Conservation (phyloP, 768 basidiomycete genomes). For the Trametes elegans region DNA sequence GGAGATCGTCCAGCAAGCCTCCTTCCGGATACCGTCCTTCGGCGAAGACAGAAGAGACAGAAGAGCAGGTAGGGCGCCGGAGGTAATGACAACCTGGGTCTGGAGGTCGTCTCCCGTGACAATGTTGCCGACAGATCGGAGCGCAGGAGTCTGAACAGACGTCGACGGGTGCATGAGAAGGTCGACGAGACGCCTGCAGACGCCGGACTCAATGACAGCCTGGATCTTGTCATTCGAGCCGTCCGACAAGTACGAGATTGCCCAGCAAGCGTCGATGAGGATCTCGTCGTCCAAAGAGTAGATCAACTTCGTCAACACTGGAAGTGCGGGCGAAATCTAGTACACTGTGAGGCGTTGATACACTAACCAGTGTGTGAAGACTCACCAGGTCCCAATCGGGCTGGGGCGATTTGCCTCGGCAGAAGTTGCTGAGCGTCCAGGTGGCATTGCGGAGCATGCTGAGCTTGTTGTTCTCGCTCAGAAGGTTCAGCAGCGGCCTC, state of each 20-base stretch:
- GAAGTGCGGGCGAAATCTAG: slow-evolving; percentile 94
- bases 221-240: slow-evolving; percentile 99
- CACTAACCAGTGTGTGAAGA: slow-evolving; percentile 16
- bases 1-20: slow-evolving; percentile 99
- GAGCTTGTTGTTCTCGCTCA: slow-evolving; percentile 97
- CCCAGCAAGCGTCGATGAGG: slow-evolving; percentile 99
- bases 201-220: slow-evolving; percentile 97
- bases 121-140: slow-evolving; percentile 98
- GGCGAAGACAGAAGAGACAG: slow-evolving; percentile 91
- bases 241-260: slow-evolving; percentile 98
- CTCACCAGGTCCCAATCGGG: slow-evolving; percentile 96
- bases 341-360: slow-evolving; percentile 18
- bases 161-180: slow-evolving; percentile 93
- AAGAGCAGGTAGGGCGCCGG: slow-evolving; percentile 93
- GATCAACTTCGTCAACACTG: slow-evolving; percentile 96
- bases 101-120: slow-evolving; percentile 99
- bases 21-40: slow-evolving; percentile 98
- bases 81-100: slow-evolving; percentile 98
- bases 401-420: slow-evolving; percentile 96
- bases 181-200: slow-evolving; percentile 96
- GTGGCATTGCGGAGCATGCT: slow-evolving; percentile 99
- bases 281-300: slow-evolving; percentile 99
- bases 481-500: slow-evolving; percentile 81
- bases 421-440: slow-evolving; percentile 99
- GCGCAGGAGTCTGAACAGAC: slow-evolving; percentile 96